Base-by-base conservation (phyloP, 495 filamentous ascomycete genomes). In the Hypoxylon crocopeplum region DNA sequence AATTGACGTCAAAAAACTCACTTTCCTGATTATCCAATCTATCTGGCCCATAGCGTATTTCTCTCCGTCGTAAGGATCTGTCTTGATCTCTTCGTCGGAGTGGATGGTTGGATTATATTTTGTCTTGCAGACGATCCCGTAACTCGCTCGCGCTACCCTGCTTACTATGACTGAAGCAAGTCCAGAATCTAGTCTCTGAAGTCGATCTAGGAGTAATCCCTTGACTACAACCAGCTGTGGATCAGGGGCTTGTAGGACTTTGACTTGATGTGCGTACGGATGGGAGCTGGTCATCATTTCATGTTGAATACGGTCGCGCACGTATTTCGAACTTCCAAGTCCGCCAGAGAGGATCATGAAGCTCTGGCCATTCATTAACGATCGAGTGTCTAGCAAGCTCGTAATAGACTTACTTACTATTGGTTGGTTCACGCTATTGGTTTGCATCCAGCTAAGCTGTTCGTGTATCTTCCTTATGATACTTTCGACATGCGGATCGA, bases 341-440 rank as follows among this genome's bases (percentile, higher is more conserved):
- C 86, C 86, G 3, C 86, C 86, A 0, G 84, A 87, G 5, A 89
- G 72, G 3, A 89, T 76, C 24, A 88, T 71, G 50, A 86, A 80
- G 25, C 64, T 70, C 78, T 82, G 41, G 1, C 44, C 16, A 20
- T 3, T 15, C 10, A 44, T 36, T 44, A 7, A 15, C n/a, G 17
- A 7, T 19, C 20, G 1, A 4, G 15, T 19, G 5, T 30, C 19
- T n/a, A 13, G 24, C 24, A 27, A 27, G 24, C 24, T 27, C 4
- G 24, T 27, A 15, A 10, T 4, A 42, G 7, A 58, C 69, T 56
- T 61, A 84, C 81, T 27, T 61, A 84, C 81, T 27, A 88, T 81
- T 45, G 77, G 69, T 34, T 78, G 70, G 2, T 68, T 46, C 0
- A 79, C 75, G 16, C 76, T 70, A 16, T 76, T 82, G 6, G 63